phyloP scores from a whole-genome alignment of 371 early-diverging fungal species.

The Mucor mucedo region DNA sequence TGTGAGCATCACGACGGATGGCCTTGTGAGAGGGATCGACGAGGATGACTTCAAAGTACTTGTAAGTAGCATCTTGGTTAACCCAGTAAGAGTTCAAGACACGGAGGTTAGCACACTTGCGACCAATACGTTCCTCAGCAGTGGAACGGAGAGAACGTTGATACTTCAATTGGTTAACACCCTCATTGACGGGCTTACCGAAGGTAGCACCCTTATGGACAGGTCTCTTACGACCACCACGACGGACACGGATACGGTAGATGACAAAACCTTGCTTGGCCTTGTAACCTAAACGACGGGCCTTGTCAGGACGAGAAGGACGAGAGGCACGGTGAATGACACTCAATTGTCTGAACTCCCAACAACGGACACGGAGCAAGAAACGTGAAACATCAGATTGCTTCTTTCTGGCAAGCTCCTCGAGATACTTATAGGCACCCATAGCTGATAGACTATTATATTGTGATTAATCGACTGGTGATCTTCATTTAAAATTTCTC shows the following conservation, averaged over 20 bases:
- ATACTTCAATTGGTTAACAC: conserved; percentile 97
- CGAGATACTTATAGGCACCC: conserved; percentile 91
- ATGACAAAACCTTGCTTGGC: conserved; percentile 98
- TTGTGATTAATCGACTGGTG: not conserved
- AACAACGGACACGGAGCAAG: conserved; percentile 96
- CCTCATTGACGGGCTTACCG: conserved; percentile 98
- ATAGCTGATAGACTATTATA: conserved; percentile 9
- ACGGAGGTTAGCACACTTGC: conserved; percentile 93
- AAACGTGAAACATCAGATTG: conserved; percentile 99
- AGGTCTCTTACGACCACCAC: conserved; percentile 97
- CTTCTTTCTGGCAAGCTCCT: conserved; percentile 98
- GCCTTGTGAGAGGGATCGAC: conserved; percentile 97
- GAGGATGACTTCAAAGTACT: conserved; percentile 98
- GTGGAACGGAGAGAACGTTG: conserved; percentile 90
- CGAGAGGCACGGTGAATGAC: conserved; percentile 97
- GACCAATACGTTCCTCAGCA: conserved; percentile 98
- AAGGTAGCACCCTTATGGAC: conserved; percentile 96
- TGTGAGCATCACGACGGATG: conserved; percentile 97
- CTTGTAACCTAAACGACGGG: conserved; percentile 98
- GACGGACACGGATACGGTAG: conserved; percentile 98
- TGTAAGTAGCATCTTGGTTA: conserved; percentile 98
- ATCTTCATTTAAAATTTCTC: not conserved
- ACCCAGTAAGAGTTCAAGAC: conserved; percentile 99
- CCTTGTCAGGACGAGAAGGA: conserved; percentile 99
- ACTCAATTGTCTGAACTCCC: conserved; percentile 95